Evolutionary conservation across 2,329 filamentous ascomycete genomes (phyloP), one percentile per base, ranked within the genome.

Genomic region (Colletotrichum simmondsii): DNA sequence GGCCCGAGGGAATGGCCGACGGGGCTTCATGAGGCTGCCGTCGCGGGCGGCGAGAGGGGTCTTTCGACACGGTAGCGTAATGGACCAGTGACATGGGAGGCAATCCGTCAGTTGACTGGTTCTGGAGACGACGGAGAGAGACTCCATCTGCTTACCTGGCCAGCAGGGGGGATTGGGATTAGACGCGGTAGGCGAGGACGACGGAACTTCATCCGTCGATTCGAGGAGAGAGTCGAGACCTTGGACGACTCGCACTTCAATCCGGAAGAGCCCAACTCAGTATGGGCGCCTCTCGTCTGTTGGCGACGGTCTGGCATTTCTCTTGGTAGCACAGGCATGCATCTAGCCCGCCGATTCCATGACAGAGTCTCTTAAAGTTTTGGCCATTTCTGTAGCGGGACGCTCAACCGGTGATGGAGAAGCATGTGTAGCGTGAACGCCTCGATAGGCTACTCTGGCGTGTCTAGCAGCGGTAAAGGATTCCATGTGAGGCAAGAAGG

Each of bases 301-400:
- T 70, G 59, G 66, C 54, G 26, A 72, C 3, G 37, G 37, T 8
- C 16, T 53, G 35, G 19, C 8, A 37, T 54, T 24, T 22, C 53
- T 10, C 66, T 72, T 54, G 60, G 70, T 60, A 22, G 58, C 19
- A 59, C 30, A 54, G 57, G 30, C 52, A 35, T 42, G 28, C 19
- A 37, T 26, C 49, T 16, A 65, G 35, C 5, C 32, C 5, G 28
- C 14, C n/a, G n/a, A 22, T 56, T 56, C 42, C 42, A 30, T 46
- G 28, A 24, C 26, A 24, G 37, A 54, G 10, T 7, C 16, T 58
- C 53, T 64, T 61, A 32, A 12, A 71, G 56, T 61, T 73, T 65
- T 24, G 35, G 24, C 61, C 71, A 37, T 71, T 71, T 57, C 54
- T 62, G 61, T 65, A 73, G 61, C 66, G 60, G 60, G 60, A 65